Evolutionary conservation across 1,284 basidiomycete species (phyloP), one percentile per base, ranked within the genome.

Genomic region (Papiliotrema nemorosa): DNA sequence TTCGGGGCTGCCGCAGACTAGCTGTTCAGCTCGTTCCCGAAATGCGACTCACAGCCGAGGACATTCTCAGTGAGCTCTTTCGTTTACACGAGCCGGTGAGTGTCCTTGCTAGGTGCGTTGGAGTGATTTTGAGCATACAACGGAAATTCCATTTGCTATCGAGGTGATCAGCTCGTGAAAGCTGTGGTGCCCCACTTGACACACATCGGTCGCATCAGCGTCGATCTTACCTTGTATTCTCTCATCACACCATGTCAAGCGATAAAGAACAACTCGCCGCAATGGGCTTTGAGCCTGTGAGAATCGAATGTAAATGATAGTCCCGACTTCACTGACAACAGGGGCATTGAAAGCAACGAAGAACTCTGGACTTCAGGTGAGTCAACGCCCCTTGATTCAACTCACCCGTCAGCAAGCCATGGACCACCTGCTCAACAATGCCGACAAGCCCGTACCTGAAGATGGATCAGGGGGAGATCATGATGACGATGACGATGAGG

Each of bases 231-330:
- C 29, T 31, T 31, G 29, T 14, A 7, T 31, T 14, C 9, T 31
- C 29, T 5, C 5, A 45, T 27, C 39, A 41, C 31, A 50, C 49
- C 49, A 75, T 75, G 73, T 61, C 66, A 7, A 67, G 67, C 3
- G 89, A 92, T 73, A 84, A 82, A 75, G 85, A 88, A n/a, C 82
- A 84, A 14, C 78, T 93, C 16, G 61, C 89, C 5, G 76, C 81
- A n/a, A 91, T 92, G 88, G 90, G 90, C 14, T 92, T 92, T 59
- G 86, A 89, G 55, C 67, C 80, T 9, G 81, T 82, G n/a, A 82
- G 90, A 53, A 82, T 92, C 29, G 87, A 89, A 59, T 92, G 90
- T 90, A 64, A 64, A 85, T 76, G 29, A 27, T 37, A n/a, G 14
- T 18, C 21, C 20, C 5, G 7, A 7, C 35, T 7, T 14, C 22